Percentiles rank a stretch among this genome's conserved stretches.
Conservation (phyloP, 208 protist species). For the Tritrichomonas musculus region DNA sequence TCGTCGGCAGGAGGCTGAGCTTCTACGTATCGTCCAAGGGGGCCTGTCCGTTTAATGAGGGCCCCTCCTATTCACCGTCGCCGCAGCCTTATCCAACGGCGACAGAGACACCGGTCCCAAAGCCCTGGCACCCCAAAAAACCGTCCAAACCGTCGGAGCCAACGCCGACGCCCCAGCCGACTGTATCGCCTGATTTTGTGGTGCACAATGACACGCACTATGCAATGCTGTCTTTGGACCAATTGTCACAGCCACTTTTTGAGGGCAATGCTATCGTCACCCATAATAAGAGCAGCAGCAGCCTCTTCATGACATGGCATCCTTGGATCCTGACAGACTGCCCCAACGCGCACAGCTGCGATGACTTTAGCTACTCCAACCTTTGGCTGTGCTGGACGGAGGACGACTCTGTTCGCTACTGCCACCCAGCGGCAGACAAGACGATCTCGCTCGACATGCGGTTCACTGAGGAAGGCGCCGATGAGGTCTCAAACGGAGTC, state of each 20-base stretch:
- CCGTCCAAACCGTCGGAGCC: background rate
- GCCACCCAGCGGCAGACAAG: background rate
- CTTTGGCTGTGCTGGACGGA: background rate
- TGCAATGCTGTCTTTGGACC: background rate
- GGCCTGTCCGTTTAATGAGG: background rate
- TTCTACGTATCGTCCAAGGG: background rate
- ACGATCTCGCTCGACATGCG: background rate
- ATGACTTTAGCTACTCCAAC: background rate
- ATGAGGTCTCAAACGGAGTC: background rate
- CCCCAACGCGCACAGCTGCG: background rate
- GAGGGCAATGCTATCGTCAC: background rate
- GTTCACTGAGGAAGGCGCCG: background rate
- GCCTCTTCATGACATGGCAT: background rate
- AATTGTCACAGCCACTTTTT: background rate
- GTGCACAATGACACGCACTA: background rate
- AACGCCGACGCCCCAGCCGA: background rate
- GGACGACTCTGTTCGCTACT: background rate
- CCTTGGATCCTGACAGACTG: background rate
- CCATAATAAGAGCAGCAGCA: background rate
- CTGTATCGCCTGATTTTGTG: background rate
- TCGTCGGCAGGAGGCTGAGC: background rate
- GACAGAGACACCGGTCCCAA: background rate
- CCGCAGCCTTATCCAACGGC: background rate
- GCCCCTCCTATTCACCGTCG: background rate
- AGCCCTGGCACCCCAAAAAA: background rate